Evolutionary conservation across 805 yeast species (phyloP).

Genomic region (Saccharomycopsis javanensis): DNA sequence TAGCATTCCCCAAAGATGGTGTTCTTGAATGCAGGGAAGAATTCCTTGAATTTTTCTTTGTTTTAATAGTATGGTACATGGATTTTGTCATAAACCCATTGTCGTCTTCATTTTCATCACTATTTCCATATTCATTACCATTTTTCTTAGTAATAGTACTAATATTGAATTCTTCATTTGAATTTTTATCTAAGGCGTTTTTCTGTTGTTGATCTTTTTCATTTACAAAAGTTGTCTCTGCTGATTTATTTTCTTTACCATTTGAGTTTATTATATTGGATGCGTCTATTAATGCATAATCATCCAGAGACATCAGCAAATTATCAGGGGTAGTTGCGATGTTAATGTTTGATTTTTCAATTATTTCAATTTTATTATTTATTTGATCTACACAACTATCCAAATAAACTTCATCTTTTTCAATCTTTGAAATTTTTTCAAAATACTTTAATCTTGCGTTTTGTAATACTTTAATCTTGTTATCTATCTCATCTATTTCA

Average conservation of each 20-base stretch:
- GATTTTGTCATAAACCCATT: slow-evolving; percentile 5
- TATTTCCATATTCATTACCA: not conserved
- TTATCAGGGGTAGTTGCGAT: not conserved
- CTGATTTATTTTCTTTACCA: slow-evolving; percentile 1
- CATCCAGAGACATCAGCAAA: not conserved
- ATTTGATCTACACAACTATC: slow-evolving; percentile 40
- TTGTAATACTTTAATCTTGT: slow-evolving; percentile 42
- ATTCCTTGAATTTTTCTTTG: not conserved
- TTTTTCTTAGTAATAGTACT: no score
- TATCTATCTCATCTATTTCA: slow-evolving; percentile 58
- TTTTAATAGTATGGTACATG: not conserved
- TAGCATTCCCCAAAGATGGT: not conserved
- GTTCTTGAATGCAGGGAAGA: not conserved
- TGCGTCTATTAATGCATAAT: not conserved
- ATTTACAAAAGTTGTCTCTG: not conserved
- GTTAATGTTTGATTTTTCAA: slow-evolving; percentile 1
- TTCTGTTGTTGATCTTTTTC: not conserved
- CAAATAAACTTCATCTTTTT: slow-evolving; percentile 47
- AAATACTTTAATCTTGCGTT: slow-evolving; percentile 43
- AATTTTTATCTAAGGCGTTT: not conserved
- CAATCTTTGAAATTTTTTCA: slow-evolving; percentile 49
- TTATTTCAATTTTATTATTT: slow-evolving; percentile 31
- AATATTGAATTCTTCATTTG: not conserved
- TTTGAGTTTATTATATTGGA: not conserved
- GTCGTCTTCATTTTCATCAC: slow-evolving; percentile 21